These are phyloP conservation scores for Myxozyma geophila DNA, from an alignment of 805 yeast species.

Conservation along the genomic window DNA sequence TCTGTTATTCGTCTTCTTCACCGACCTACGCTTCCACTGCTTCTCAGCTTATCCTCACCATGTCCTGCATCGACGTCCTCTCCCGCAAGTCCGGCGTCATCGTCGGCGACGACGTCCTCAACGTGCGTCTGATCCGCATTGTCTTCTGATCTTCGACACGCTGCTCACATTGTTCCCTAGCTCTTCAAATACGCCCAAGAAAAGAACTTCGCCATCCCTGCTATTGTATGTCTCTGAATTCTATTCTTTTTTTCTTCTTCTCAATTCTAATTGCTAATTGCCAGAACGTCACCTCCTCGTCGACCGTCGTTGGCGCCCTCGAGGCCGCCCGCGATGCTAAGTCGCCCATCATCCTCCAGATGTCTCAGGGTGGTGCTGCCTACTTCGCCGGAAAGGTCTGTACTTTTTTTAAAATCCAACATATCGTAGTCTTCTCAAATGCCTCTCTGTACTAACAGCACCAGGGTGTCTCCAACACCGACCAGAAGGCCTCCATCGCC, in stretches of 20 bases:
- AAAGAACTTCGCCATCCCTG: conserved; percentile 95
- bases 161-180: conserved; percentile 24
- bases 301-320: conserved; percentile 94
- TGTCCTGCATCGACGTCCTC: conserved; percentile 68
- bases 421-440: neutral
- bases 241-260: neutral
- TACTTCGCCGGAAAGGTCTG: conserved; percentile 92
- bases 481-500: conserved; percentile 91
- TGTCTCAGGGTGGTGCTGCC: conserved; percentile 99
- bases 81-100: conserved; percentile 95
- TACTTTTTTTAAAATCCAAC: neutral
- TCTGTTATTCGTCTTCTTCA: neutral
- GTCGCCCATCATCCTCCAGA: conserved; percentile 94
- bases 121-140: conserved; percentile 31
- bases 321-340: conserved; percentile 96
- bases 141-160: neutral
- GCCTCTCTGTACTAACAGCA: neutral
- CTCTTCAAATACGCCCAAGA: conserved; percentile 88
- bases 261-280: neutral
- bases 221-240: conserved; percentile 54
- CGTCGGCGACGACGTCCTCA: conserved; percentile 94
- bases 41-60: conserved; percentile 4
- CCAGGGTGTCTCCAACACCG: conserved; percentile 82
- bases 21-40: neutral
- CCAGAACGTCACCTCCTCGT: conserved; percentile 89